phyloP scores from a whole-genome alignment of 148 eudicot species.

The Chenopodium berlandieri region DNA sequence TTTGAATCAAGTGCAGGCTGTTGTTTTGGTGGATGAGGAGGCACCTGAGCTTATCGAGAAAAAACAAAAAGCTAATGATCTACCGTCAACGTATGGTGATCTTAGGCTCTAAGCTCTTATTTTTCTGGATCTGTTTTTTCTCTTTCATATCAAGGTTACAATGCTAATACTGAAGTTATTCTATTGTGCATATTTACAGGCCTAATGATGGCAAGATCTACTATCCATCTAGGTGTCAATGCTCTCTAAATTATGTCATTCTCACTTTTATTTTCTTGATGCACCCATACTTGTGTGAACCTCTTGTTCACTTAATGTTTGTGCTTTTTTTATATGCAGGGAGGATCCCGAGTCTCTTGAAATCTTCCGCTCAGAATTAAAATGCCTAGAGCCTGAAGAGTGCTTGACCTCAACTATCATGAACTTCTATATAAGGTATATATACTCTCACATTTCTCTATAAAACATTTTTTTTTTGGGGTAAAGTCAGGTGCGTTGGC shows the following conservation, averaged over 20 bases:
- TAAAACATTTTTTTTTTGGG: not conserved
- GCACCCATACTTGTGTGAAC: not conserved
- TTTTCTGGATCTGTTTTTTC: not conserved
- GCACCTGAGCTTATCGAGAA: constrained; percentile 38
- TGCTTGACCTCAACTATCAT: constrained; percentile 82
- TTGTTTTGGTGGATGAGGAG: constrained; percentile 72
- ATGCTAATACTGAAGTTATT: constrained; percentile 21
- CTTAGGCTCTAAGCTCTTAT: not conserved
- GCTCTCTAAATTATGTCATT: constrained; percentile 9
- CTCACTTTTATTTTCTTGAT: not conserved
- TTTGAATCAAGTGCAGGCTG: constrained; percentile 34
- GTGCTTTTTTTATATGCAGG: constrained; percentile 31
- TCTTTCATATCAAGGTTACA: not conserved
- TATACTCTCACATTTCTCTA: constrained; percentile 9
- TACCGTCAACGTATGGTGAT: constrained; percentile 32
- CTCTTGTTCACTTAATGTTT: not conserved
- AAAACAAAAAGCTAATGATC: constrained; percentile 32
- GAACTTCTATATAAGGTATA: constrained; percentile 84
- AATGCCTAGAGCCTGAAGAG: constrained; percentile 73
- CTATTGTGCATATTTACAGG: constrained; percentile 36
- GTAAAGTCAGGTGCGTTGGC: not conserved
- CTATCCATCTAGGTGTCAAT: constrained; percentile 71
- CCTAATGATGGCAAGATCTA: constrained; percentile 46
- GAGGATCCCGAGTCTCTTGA: constrained; percentile 74
- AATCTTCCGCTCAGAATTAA: constrained; percentile 57